phyloP scores from a whole-genome alignment of 2,329 filamentous ascomycete species.

The Beauveria pseudobassiana region DNA sequence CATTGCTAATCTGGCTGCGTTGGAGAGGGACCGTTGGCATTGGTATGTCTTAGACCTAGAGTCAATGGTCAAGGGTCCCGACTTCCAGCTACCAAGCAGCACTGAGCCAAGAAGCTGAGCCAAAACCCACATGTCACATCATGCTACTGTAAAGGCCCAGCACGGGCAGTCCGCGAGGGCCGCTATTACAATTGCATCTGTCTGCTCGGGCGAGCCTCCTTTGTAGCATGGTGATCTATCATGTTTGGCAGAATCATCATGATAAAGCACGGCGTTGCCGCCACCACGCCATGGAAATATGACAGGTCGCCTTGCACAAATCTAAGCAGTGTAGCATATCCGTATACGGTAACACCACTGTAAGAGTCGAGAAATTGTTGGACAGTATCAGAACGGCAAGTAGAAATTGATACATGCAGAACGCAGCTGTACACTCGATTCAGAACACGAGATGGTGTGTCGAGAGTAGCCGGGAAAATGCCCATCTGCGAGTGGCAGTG shows the following conservation, averaged over 20 bases:
- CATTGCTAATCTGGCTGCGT: neutral
- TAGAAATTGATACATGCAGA: neutral
- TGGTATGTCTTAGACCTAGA: neutral
- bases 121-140: neutral
- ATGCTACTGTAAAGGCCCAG: neutral
- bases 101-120: neutral
- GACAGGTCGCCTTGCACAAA: neutral
- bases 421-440: neutral
- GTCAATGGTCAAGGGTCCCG: neutral
- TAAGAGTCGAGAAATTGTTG: no score
- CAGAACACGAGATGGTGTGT: neutral
- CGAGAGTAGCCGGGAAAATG: neutral
- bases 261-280: neutral
- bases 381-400: neutral
- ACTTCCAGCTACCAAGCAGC: neutral
- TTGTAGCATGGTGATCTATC: neutral
- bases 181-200: no score
- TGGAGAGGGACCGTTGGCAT: neutral
- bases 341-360: neutral
- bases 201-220: neutral
- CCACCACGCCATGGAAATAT: neutral
- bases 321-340: neutral
- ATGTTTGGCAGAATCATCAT: neutral
- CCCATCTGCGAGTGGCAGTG: no score
- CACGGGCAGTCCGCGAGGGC: neutral